Evolutionary conservation across 2,329 filamentous ascomycete species (phyloP), one percentile per base, ranked within the genome.

Genomic region (Diaporthe sp.): DNA sequence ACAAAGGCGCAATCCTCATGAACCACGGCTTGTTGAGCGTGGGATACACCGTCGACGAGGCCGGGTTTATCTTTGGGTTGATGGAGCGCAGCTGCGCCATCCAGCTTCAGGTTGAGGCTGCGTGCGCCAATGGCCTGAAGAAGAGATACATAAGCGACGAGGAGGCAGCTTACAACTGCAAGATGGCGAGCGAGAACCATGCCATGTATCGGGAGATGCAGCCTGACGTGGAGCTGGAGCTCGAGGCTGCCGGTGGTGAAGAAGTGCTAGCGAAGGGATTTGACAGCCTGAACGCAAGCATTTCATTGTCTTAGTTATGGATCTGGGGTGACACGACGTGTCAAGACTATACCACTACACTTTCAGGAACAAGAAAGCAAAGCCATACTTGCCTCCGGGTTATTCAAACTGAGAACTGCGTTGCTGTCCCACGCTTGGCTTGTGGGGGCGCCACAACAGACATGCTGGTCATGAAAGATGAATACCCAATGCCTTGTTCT

Each of bases 1-100:
- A 89, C 77, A 93, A 88, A 81, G 92, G 87, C 1, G 87, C 90
- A 76, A 91, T 95, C 61, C 83, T 95, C 68, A 86, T 92, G 77
- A 95, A 95, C 80, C 93, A 95, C 82, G 93, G 93, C 0, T 83
- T 95, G 47, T 82, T 95, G 68, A 94, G 92, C 0, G 92, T 94
- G 0, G 93, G 93, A 5, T 79, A 82, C 9, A 95, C 93, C 0
- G 93, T 95, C 2, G 93, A 95, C 80, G 93, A 95, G 82, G 93
- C 93, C 1, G 91, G 91, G 0, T 95, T 92, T 81, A 82, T 94
- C 69, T 93, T 94, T 80, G 91, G 90, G 0, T 83, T 93, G 58
- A 86, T 94, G 81, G 93, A 95, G 82, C 87, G 92, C 66, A 91
- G 89, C 61, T 95, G 93, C 80, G 87, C 90, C 73, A 88, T 93